A percentile compares a stretch with the other conserved stretches of the same genome.
Conservation (phyloP, 139 green algal species). For the Nannochloris sp. region DNA sequence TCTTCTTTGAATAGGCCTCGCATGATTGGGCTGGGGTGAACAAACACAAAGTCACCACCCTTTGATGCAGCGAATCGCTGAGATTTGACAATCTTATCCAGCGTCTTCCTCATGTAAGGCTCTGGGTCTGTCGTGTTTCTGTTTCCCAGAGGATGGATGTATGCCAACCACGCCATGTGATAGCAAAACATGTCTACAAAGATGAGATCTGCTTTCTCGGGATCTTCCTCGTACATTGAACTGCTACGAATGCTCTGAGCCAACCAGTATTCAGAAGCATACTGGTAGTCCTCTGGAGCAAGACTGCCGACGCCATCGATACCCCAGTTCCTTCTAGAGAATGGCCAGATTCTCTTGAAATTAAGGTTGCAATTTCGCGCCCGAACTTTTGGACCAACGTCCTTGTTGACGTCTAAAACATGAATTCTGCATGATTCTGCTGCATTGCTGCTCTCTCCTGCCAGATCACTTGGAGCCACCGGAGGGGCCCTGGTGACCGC, state of each 20-base stretch:
- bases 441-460: too few relatives aligned
- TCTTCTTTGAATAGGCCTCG: slow-evolving; percentile 24
- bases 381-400: slow-evolving; percentile 2
- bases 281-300: slow-evolving; percentile 21
- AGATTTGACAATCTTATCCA: slow-evolving; percentile 14
- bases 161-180: slow-evolving; percentile 28
- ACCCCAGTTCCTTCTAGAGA: slow-evolving; percentile 9
- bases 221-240: neutral
- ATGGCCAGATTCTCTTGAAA: slow-evolving; percentile 23
- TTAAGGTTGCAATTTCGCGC: slow-evolving; percentile 18
- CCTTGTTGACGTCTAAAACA: slow-evolving; percentile 20
- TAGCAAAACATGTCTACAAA: slow-evolving; percentile 38
- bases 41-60: slow-evolving; percentile 27
- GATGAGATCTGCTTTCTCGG: slow-evolving; percentile 21
- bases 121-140: slow-evolving; percentile 7
- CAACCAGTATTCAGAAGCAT: slow-evolving; percentile 26
- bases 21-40: slow-evolving; percentile 21
- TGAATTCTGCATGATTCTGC: slow-evolving; percentile 22
- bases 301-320: slow-evolving; percentile 26
- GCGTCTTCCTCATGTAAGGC: slow-evolving; percentile 13
- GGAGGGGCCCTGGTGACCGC: too few relatives aligned
- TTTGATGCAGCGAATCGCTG: slow-evolving; percentile 20
- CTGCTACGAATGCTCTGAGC: slow-evolving; percentile 17
- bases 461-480: too few relatives aligned
- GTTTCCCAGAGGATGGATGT: slow-evolving; percentile 21